Evolutionary conservation across 768 basidiomycete genomes (phyloP).

Genomic region (Termitomyces sp.): DNA sequence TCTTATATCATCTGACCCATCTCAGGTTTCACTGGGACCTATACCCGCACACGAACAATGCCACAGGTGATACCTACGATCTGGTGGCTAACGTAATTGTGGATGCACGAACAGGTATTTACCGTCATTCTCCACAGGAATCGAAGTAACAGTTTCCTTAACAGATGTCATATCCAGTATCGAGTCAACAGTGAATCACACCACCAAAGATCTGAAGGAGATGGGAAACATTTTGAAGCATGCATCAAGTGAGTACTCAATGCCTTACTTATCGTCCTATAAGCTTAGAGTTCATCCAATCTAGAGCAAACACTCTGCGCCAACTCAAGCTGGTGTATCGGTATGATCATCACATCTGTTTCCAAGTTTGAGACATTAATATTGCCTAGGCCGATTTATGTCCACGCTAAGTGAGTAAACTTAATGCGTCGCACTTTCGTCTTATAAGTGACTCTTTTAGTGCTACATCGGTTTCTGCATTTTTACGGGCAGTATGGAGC

Average conservation of each 20-base stretch:
- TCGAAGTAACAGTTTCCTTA: background rate
- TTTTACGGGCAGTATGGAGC: conserved; percentile 5
- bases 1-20: background rate
- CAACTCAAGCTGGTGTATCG: conserved; percentile 5
- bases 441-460: too few relatives aligned
- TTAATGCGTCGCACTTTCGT: too few relatives aligned
- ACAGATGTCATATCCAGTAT: conserved; percentile 2
- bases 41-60: background rate
- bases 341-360: background rate
- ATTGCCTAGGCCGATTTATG: conserved; percentile 1
- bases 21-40: conserved; percentile 1
- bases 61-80: background rate
- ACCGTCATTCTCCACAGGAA: background rate
- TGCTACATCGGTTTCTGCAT: background rate
- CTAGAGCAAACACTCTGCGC: background rate
- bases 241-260: conserved; percentile 1
- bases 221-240: conserved; percentile 2
- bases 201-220: conserved; percentile 1
- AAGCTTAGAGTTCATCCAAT: too few relatives aligned
- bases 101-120: conserved; percentile 7
- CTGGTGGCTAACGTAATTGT: background rate
- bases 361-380: too few relatives aligned
- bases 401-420: background rate
- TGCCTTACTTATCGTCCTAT: too few relatives aligned
- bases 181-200: conserved; percentile 3